Evolutionary conservation across 2,329 filamentous ascomycete genomes (phyloP).

Genomic region (Raffaelea arxii): DNA sequence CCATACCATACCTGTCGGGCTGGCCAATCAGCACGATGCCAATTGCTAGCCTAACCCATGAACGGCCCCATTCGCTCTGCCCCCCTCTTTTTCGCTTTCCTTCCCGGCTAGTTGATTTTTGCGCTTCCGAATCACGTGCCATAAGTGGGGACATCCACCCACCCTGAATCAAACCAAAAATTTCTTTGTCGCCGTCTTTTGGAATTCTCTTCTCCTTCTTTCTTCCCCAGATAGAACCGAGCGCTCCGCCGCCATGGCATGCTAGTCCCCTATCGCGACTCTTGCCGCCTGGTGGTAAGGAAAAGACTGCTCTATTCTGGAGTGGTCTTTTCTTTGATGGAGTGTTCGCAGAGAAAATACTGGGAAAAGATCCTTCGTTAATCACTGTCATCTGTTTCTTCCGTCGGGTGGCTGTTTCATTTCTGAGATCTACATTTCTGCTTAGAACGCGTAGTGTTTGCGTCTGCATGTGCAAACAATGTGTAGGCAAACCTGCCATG

Average conservation of each 20-base stretch:
- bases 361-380: conserved; percentile 43
- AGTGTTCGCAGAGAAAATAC: conserved; percentile 35
- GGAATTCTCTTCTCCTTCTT: conserved; percentile 24
- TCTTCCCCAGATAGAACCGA: conserved; percentile 42
- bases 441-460: not conserved
- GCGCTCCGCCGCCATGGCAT: conserved; percentile 23
- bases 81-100: conserved; percentile 11
- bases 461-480: not conserved
- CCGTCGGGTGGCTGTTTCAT: conserved; percentile 46
- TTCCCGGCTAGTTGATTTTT: conserved; percentile 12
- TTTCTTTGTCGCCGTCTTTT: conserved; percentile 17
- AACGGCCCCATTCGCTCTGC: too few species aligned
- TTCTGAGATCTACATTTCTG: conserved; percentile 45
- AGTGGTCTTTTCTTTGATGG: conserved; percentile 12
- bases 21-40: conserved; percentile 12
- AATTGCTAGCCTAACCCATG: too few species aligned
- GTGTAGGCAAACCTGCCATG: not conserved
- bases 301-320: conserved; percentile 14
- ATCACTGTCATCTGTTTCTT: conserved; percentile 39
- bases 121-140: conserved; percentile 11
- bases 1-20: not conserved
- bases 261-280: conserved; percentile 1
- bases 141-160: not conserved
- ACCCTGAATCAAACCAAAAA: not conserved
- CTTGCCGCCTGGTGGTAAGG: conserved; percentile 1